Evolutionary conservation across 2,329 filamentous ascomycete genomes (phyloP).

Genomic region (Fusarium vanettenii): DNA sequence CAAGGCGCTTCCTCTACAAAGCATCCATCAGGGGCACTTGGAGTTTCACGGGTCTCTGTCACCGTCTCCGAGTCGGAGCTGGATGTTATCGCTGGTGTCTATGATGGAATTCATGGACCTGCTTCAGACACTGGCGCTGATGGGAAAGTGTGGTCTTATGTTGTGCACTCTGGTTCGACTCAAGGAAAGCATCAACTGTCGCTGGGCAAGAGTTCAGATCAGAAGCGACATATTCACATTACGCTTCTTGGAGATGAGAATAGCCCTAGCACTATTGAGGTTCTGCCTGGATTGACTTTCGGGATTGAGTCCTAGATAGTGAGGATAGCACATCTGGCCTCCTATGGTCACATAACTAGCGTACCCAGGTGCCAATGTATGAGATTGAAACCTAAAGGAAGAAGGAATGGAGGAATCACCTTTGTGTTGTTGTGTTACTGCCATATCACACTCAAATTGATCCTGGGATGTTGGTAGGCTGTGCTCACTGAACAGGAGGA

Average conservation of each 20-base stretch:
- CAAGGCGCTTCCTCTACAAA: conserved; percentile 7
- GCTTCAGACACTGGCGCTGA: accelerated
- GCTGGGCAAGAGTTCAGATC: background rate
- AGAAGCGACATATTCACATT: background rate
- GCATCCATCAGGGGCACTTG: conserved; percentile 6
- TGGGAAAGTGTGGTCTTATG: conserved; percentile 3
- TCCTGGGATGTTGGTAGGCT: background rate
- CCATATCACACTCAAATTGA: background rate
- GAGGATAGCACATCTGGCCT: background rate
- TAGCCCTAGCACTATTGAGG: conserved; percentile 2
- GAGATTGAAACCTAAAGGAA: background rate
- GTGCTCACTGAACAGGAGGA: background rate
- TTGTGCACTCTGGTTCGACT: conserved; percentile 15
- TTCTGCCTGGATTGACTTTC: conserved; percentile 16
- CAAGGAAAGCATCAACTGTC: conserved; percentile 7
- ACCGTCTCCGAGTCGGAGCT: background rate
- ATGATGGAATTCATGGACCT: conserved; percentile 18
- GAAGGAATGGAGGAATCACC: background rate
- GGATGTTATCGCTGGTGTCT: background rate
- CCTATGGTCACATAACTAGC: background rate
- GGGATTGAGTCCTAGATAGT: background rate
- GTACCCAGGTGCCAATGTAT: background rate
- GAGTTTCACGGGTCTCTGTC: conserved; percentile 3
- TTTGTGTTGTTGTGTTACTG: background rate
- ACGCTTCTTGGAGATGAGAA: background rate